These are phyloP conservation scores for Gracilaria domingensis DNA, from an alignment of 23 red algal genomes.

Conservation along the genomic window DNA sequence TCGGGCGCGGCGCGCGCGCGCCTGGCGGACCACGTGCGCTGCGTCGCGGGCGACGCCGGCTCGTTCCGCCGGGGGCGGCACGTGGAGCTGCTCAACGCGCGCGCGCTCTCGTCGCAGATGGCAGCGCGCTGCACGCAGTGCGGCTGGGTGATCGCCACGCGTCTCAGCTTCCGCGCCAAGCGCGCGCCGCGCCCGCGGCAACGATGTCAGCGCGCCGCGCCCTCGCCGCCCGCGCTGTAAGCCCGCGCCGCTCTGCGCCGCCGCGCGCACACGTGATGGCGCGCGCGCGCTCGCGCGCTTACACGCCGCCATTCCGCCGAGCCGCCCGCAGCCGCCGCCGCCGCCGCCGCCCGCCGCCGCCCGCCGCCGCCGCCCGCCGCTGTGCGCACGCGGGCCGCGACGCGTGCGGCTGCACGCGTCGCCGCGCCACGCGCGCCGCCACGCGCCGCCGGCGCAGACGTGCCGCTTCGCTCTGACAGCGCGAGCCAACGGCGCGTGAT, in stretches of 20 bases:
- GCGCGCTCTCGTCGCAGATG: background rate
- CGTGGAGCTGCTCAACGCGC: background rate
- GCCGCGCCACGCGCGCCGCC: background rate
- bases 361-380: background rate
- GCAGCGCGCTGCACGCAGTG: background rate
- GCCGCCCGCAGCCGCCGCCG: too few relatives aligned
- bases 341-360: background rate
- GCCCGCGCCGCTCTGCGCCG: background rate
- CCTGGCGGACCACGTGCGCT: background rate
- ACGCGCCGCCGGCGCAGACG: background rate
- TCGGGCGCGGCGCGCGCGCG: background rate
- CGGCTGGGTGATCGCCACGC: conserved; percentile 1
- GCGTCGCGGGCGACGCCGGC: background rate
- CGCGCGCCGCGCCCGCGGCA: background rate
- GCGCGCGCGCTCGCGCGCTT: background rate
- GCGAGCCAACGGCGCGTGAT: background rate
- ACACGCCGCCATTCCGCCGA: too few relatives aligned
- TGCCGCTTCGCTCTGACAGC: background rate
- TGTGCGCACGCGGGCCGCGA: too few relatives aligned
- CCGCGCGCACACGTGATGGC: too few relatives aligned
- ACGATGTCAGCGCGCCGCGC: background rate
- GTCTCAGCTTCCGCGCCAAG: background rate
- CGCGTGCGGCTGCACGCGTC: too few relatives aligned
- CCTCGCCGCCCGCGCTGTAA: background rate
- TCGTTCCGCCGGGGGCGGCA: background rate